Conservation (phyloP, 2,329 filamentous ascomycete species). For the Dryadomyces sulphureus region DNA sequence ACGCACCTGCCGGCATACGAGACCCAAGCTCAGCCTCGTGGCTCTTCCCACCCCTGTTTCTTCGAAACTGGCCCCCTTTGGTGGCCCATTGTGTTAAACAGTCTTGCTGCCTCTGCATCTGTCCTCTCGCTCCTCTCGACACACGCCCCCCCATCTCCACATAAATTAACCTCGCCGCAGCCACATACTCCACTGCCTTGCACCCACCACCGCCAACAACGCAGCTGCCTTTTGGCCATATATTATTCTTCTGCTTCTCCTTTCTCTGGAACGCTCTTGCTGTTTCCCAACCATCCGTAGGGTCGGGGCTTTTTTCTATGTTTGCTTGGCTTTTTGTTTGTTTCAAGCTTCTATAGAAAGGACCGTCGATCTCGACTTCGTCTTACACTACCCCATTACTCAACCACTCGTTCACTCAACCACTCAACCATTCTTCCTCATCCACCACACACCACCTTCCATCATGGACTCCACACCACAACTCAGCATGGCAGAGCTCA, state of each 20-base stretch:
- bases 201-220: slow-evolving; percentile 8
- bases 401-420: background rate
- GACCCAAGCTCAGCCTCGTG: slow-evolving; percentile 12
- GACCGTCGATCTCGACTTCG: background rate
- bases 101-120: background rate
- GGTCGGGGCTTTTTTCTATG: background rate
- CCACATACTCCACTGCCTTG: slow-evolving; percentile 3
- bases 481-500: slow-evolving; percentile 41
- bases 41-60: slow-evolving; percentile 1
- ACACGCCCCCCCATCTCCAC: slow-evolving; percentile 3
- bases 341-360: background rate
- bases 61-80: slow-evolving; percentile 2
- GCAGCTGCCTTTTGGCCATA: slow-evolving; percentile 8
- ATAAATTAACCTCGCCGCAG: slow-evolving; percentile 10
- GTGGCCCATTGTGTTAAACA: slow-evolving; percentile 4
- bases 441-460: slow-evolving; percentile 3
- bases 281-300: background rate
- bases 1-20: slow-evolving; percentile 3
- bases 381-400: background rate
- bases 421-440: background rate
- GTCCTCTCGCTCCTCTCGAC: background rate
- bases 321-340: background rate
- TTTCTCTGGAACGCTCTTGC: slow-evolving; percentile 3
- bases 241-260: slow-evolving; percentile 11
- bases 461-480: slow-evolving; percentile 31